Conservation (phyloP, 2,329 filamentous ascomycete species). For the Hymenoscyphus infarciens region DNA sequence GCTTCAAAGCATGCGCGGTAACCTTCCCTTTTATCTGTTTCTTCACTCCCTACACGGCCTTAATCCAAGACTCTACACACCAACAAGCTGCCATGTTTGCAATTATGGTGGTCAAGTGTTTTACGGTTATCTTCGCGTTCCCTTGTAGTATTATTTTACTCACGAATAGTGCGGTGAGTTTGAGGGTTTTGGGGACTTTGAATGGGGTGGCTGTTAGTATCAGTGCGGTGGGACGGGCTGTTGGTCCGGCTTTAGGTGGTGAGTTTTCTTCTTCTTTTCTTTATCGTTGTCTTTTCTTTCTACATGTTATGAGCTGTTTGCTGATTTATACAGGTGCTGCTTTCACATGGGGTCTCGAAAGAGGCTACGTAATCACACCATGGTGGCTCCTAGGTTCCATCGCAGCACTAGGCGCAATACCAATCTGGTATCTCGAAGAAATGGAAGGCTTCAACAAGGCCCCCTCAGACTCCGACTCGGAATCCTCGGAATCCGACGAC, state of each 20-base stretch:
- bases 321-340: constrained; percentile 48
- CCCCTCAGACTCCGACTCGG: constrained; percentile 36
- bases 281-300: no score
- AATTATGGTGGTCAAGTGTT: constrained; percentile 71
- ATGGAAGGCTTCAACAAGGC: constrained; percentile 60
- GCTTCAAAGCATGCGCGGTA: constrained; percentile 62
- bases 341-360: constrained; percentile 73
- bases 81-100: constrained; percentile 62
- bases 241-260: constrained; percentile 73
- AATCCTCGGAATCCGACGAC: constrained; percentile 23
- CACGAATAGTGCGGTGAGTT: constrained; percentile 76
- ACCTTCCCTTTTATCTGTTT: constrained; percentile 74
- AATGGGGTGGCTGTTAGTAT: constrained; percentile 88
- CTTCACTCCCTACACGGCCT: constrained; percentile 74
- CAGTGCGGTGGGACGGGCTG: constrained; percentile 73
- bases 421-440: constrained; percentile 71
- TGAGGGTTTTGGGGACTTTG: constrained; percentile 77
- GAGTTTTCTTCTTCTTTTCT: constrained; percentile 14
- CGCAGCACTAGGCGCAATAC: constrained; percentile 62
- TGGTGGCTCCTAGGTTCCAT: constrained; percentile 75
- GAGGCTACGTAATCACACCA: constrained; percentile 72
- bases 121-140: constrained; percentile 78
- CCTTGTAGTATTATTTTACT: constrained; percentile 86
- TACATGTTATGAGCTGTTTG: no score
- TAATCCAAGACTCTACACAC: constrained; percentile 45